Base-by-base conservation (phyloP, 768 basidiomycete genomes). In the Hericium erinaceus region DNA sequence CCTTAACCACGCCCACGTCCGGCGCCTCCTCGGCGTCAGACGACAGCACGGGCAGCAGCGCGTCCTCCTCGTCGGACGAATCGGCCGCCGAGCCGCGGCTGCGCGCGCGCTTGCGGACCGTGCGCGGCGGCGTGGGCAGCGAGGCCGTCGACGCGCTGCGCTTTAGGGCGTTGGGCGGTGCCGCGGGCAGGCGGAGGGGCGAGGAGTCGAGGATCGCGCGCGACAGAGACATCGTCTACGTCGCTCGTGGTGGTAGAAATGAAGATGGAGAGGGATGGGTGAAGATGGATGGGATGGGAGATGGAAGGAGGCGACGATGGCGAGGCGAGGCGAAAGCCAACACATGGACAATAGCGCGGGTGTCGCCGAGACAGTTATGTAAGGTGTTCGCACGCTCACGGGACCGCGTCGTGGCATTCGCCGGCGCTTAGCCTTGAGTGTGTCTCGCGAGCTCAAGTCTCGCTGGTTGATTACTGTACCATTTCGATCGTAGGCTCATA, bases 91-190 rank as follows among this genome's bases (percentile, higher is more conserved):
- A 63, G 39, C 60, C 56, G 24, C 62, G 62, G 9, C 60, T 61
- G 10, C 60, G 62, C 38, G 62, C 57, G 11, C 62, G 62, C 58
- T 61, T 63, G 56, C 56, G 54, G 50, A 63, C 50, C 1, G 62
- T 61, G 20, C 57, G 57, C 16, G 62, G 62, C 11, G 62, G 62
- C 9, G 62, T 63, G 11, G 60, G 63, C 22, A 64, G 61, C 16
- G 61, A 64, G 16, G 63, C 61, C 18, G 63, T 55, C 1, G 59
- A 64, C n/a, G 62, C 62, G 48, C 60, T 61, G 48, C 62, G 62
- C 49, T 63, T 63, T 16, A 63, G 48, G n/a, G 57, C 55, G 16
- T 2, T 37, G 38, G 46, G 49, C 53, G 37, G 18, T 52, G 7
- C 40, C 6, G 49, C 46, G 28, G 48, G 55, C n/a, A 28, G 39